A percentile compares a stretch with the other conserved stretches of the same genome.
Conservation (phyloP, 2,329 filamentous ascomycete genomes). For the Bipolaris oryzae region DNA sequence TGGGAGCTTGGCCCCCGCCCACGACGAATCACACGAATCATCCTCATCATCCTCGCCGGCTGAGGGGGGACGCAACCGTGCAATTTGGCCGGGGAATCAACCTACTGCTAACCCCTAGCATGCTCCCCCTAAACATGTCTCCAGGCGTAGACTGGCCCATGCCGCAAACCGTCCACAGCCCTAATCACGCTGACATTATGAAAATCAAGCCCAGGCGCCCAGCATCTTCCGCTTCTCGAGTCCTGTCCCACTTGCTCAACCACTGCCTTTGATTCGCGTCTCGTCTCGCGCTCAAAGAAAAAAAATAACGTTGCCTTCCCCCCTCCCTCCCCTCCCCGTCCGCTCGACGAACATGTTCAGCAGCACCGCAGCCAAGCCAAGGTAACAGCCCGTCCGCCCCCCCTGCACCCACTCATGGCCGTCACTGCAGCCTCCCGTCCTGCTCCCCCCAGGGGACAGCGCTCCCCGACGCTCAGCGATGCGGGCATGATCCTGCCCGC, state of each 20-base stretch:
- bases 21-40: background rate
- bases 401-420: constrained; percentile 28
- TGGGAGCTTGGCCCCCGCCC: background rate
- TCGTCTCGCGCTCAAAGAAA: background rate
- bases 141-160: constrained; percentile 20
- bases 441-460: constrained; percentile 22
- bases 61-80: background rate
- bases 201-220: constrained; percentile 24
- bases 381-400: constrained; percentile 26
- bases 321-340: background rate
- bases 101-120: constrained; percentile 16
- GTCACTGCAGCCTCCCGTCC: constrained; percentile 27
- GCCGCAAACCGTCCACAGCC: constrained; percentile 25
- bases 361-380: constrained; percentile 26
- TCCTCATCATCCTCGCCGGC: too few relatives aligned
- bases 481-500: constrained; percentile 93
- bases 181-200: constrained; percentile 29
- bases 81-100: constrained; percentile 19
- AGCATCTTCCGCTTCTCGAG: constrained; percentile 23
- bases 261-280: constrained; percentile 6
- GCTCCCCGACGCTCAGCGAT: constrained; percentile 85
- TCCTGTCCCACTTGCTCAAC: constrained; percentile 17
- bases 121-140: constrained; percentile 25
- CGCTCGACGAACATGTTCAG: constrained; percentile 23
- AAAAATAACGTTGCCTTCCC: background rate